Percentiles rank a stretch among this genome's conserved stretches.
These are phyloP conservation scores for Linnemannia schmuckeri DNA, from an alignment of 192 early-diverging fungal species.

Conservation along the genomic window DNA sequence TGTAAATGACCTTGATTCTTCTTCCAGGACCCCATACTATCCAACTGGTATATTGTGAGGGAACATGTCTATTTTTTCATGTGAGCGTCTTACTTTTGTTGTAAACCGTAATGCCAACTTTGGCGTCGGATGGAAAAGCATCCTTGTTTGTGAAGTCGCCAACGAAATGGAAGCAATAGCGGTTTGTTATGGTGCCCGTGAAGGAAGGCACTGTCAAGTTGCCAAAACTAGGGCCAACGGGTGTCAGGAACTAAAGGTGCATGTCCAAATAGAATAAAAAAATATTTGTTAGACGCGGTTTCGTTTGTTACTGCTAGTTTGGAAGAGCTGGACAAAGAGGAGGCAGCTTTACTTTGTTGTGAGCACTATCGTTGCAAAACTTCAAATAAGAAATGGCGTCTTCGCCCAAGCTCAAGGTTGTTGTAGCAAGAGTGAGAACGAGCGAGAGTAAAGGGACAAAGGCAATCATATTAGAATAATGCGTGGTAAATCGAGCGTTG, in stretches of 20 bases:
- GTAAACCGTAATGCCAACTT: neutral
- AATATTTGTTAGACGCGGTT: too few relatives aligned
- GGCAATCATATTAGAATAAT: neutral
- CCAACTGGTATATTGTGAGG: neutral
- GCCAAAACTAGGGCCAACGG: neutral
- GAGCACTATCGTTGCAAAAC: neutral
- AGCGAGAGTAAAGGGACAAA: neutral
- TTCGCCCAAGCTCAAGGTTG: neutral
- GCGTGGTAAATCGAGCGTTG: neutral
- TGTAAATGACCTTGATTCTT: too few relatives aligned
- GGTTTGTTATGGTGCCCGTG: neutral
- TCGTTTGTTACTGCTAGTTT: too few relatives aligned
- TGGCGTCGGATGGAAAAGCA: neutral
- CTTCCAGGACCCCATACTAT: neutral
- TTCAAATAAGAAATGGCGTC: neutral
- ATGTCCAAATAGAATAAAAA: neutral
- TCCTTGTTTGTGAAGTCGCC: neutral
- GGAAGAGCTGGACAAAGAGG: too few relatives aligned
- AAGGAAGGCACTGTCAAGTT: neutral
- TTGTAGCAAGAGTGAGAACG: neutral
- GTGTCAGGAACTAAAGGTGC: neutral
- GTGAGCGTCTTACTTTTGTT: neutral
- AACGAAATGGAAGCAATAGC: neutral
- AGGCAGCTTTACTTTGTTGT: neutral
- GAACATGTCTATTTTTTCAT: neutral